Percentiles rank a stretch among this genome's conserved stretches.
These are phyloP conservation scores for Alternaria tenuissima DNA, from an alignment of 2,329 filamentous ascomycete species.

Conservation along the genomic window DNA sequence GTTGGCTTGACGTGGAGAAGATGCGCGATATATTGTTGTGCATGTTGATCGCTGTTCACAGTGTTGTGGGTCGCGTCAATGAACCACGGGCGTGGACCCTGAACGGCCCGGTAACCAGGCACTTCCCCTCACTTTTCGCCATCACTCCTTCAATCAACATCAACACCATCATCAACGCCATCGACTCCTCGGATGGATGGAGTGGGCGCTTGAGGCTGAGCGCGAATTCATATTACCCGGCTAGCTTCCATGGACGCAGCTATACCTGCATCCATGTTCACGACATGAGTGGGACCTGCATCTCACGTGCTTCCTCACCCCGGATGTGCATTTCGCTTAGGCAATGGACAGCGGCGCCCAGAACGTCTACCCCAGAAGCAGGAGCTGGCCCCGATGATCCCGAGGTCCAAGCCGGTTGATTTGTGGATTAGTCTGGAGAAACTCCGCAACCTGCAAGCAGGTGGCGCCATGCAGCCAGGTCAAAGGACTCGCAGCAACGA, in stretches of 20 bases:
- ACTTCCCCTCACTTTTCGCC: not conserved
- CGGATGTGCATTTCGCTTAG: slow-evolving; percentile 21
- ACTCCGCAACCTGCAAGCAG: slow-evolving; percentile 16
- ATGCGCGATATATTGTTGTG: slow-evolving; percentile 15
- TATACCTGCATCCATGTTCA: slow-evolving; percentile 4
- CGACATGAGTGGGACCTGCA: slow-evolving; percentile 24
- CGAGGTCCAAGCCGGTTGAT: slow-evolving; percentile 37
- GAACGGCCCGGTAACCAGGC: slow-evolving; percentile 22
- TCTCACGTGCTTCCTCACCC: slow-evolving; percentile 23
- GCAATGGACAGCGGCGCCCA: slow-evolving; percentile 11
- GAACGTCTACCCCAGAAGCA: slow-evolving; percentile 20
- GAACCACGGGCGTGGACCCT: slow-evolving; percentile 14
- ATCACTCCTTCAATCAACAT: not conserved
- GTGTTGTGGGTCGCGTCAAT: slow-evolving; percentile 15
- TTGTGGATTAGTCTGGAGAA: slow-evolving; percentile 26
- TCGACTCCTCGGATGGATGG: not conserved
- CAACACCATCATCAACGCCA: not conserved
- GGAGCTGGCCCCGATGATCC: slow-evolving; percentile 14
- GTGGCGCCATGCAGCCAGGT: slow-evolving; percentile 9
- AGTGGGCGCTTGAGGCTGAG: not conserved
- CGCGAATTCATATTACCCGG: slow-evolving; percentile 9
- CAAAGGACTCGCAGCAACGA: slow-evolving; percentile 6
- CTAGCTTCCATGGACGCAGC: not conserved
- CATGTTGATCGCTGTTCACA: slow-evolving; percentile 15
- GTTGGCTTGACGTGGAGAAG: not conserved